These are phyloP conservation scores for Cadophora gregata DNA, from an alignment of 2,329 filamentous ascomycete species.

Conservation along the genomic window DNA sequence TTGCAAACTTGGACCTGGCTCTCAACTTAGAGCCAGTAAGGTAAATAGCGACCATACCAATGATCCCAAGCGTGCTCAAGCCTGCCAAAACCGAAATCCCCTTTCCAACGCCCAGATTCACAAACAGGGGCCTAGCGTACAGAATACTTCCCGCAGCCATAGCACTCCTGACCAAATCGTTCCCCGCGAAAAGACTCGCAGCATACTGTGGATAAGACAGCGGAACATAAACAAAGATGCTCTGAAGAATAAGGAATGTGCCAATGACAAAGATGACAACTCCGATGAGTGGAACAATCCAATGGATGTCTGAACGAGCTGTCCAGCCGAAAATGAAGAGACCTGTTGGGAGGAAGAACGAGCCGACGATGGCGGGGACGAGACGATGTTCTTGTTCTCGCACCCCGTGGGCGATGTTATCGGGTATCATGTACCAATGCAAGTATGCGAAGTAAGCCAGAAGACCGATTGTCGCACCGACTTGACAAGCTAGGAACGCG, in stretches of 20 bases:
- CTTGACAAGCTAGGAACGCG: conserved; percentile 62
- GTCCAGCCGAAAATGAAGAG: conserved; percentile 64
- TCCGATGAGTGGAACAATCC: conserved; percentile 60
- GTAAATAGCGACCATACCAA: conserved; percentile 54
- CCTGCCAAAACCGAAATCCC: conserved; percentile 60
- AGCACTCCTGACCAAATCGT: conserved; percentile 46
- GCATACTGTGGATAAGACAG: conserved; percentile 57
- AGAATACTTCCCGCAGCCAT: conserved; percentile 59
- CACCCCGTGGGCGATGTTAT: conserved; percentile 55
- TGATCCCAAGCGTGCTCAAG: conserved; percentile 55
- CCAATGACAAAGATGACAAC: conserved; percentile 57
- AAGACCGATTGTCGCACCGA: conserved; percentile 58
- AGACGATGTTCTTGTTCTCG: conserved; percentile 58
- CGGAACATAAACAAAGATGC: conserved; percentile 62
- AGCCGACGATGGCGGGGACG: conserved; percentile 58
- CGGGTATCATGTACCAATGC: conserved; percentile 54
- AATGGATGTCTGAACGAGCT: conserved; percentile 54
- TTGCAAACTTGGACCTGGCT: conserved; percentile 26
- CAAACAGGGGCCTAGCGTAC: conserved; percentile 64
- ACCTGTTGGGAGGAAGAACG: conserved; percentile 60
- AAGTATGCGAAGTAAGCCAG: conserved; percentile 48
- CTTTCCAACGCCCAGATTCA: conserved; percentile 60
- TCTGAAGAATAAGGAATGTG: conserved; percentile 57
- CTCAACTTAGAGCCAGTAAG: conserved; percentile 23
- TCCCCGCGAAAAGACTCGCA: conserved; percentile 56